Conservation (phyloP, 2,329 filamentous ascomycete species). For the Ophiostoma tasmaniense region DNA sequence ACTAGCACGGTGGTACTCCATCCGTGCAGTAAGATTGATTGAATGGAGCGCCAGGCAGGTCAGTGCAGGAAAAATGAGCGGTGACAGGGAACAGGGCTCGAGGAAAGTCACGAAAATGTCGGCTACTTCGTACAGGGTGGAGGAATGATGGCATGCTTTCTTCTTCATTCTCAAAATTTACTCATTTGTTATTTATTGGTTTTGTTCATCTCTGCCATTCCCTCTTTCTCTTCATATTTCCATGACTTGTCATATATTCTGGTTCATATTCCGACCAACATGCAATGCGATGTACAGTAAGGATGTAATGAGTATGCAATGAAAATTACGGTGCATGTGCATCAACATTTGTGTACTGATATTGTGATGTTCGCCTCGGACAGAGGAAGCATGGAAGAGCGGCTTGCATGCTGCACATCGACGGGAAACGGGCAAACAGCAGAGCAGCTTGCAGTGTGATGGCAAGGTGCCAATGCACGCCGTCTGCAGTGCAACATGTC, state of each 20-base stretch:
- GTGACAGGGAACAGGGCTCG: conserved; percentile 21
- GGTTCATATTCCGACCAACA: background rate
- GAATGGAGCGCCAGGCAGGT: background rate
- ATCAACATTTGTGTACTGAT: background rate
- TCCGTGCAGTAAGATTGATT: background rate
- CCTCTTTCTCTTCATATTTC: background rate
- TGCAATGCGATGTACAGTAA: background rate
- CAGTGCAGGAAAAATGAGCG: conserved; percentile 13
- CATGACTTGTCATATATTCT: background rate
- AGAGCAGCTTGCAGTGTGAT: background rate
- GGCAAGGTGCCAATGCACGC: background rate
- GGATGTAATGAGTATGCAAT: background rate
- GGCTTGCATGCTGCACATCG: background rate
- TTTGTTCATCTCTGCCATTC: background rate
- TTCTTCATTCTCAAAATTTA: background rate
- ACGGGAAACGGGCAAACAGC: background rate
- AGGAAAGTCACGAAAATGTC: background rate
- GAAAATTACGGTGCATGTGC: background rate
- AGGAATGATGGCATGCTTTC: background rate
- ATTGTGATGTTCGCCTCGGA: background rate
- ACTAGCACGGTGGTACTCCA: background rate
- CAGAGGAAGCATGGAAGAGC: background rate
- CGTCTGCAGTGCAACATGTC: background rate
- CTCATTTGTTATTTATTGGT: too few species aligned
- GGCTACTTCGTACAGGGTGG: too few species aligned